A percentile compares a stretch with the other conserved stretches of the same genome.
These are phyloP conservation scores for Eudorina sp. DNA, from an alignment of 139 green algal genomes.

Conservation along the genomic window DNA sequence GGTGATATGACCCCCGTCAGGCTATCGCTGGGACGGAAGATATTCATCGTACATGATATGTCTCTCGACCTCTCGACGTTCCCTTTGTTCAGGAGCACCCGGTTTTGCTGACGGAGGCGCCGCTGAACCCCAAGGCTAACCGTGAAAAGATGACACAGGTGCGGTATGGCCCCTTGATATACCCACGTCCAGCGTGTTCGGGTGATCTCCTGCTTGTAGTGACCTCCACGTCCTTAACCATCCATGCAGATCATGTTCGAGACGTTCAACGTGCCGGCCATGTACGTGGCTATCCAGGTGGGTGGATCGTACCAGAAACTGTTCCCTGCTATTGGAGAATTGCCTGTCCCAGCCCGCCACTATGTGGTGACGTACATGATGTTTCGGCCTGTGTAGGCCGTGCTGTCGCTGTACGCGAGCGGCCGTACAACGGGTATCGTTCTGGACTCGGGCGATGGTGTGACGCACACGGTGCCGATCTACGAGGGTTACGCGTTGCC, in stretches of 20 bases:
- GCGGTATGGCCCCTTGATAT: not conserved
- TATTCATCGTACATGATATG: no score
- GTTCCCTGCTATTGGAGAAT: no score
- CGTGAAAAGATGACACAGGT: conserved; percentile 92
- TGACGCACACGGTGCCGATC: conserved; percentile 98
- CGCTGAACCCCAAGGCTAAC: conserved; percentile 98
- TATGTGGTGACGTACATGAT: no score
- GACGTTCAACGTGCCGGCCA: conserved; percentile 93
- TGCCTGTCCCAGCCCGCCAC: no score
- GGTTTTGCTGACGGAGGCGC: conserved; percentile 98
- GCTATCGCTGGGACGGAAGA: no score
- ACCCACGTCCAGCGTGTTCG: no score
- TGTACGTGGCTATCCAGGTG: conserved; percentile 91
- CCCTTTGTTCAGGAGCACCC: conserved; percentile 89
- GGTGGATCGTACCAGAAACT: no score
- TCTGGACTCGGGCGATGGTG: conserved; percentile 96
- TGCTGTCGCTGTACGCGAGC: conserved; percentile 97
- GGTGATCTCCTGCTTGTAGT: no score
- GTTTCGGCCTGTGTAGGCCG: conserved; percentile 77
- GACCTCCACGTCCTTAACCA: not conserved
- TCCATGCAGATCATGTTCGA: conserved; percentile 98
- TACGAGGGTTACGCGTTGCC: conserved; percentile 98
- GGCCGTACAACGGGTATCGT: conserved; percentile 99
- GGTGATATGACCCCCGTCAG: no score
- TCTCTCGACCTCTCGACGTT: no score